These are phyloP conservation scores for Solanum pimpinellifolium DNA, from an alignment of 257 asterid species.

Conservation along the genomic window DNA sequence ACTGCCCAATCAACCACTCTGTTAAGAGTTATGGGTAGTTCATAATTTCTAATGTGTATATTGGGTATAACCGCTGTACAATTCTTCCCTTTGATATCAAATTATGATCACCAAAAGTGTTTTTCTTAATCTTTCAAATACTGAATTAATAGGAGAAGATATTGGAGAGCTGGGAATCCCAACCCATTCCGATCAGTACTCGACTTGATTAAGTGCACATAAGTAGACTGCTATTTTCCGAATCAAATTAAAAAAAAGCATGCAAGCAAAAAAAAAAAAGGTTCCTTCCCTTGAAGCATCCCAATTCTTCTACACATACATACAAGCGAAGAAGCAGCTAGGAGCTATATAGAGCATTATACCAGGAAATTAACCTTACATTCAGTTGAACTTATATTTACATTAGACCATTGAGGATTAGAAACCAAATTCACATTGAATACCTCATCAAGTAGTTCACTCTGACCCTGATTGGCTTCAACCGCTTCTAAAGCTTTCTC, in stretches of 20 bases:
- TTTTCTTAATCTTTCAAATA: not conserved
- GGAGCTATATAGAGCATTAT: not conserved
- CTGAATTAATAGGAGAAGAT: not conserved
- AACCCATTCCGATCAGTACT: not conserved
- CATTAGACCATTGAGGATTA: not conserved
- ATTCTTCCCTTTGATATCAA: not conserved
- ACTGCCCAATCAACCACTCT: not conserved
- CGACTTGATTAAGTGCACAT: not conserved
- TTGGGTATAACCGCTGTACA: not conserved
- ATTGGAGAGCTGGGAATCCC: not conserved
- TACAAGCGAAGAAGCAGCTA: not conserved
- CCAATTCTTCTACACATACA: not conserved
- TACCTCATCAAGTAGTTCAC: conserved; percentile 98
- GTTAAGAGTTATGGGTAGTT: not conserved
- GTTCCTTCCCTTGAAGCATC: not conserved
- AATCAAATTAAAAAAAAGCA: not conserved
- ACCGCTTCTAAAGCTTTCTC: conserved; percentile 97
- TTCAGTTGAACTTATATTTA: not conserved
- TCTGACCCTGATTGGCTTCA: conserved; percentile 92
- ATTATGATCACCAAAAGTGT: not conserved
- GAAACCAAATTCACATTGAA: not conserved
- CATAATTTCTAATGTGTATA: not conserved
- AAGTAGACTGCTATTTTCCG: not conserved
- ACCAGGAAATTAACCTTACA: not conserved
- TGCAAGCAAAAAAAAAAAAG: not conserved